These are phyloP conservation scores for Letharia columbiana DNA, from an alignment of 495 filamentous ascomycete genomes.

Conservation along the genomic window DNA sequence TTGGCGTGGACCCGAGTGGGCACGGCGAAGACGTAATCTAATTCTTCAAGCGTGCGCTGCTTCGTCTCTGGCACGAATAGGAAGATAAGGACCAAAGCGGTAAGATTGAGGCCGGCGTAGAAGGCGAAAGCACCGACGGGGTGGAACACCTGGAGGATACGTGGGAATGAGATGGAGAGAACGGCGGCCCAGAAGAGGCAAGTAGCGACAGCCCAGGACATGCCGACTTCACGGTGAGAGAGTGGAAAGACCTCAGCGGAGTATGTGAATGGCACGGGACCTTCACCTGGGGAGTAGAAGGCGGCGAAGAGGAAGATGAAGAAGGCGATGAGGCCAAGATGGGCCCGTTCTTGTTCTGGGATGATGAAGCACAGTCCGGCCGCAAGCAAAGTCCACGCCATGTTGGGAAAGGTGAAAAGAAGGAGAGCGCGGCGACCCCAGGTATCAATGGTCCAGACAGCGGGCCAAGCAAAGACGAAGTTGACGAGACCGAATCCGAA, in stretches of 20 bases:
- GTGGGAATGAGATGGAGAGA: conserved; percentile 61
- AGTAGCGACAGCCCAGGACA: conserved; percentile 67
- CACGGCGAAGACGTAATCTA: conserved; percentile 77
- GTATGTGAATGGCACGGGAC: conserved; percentile 64
- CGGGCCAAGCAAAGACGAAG: conserved; percentile 49
- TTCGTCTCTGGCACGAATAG: conserved; percentile 73
- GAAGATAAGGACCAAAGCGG: conserved; percentile 62
- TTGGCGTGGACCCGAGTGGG: conserved; percentile 52
- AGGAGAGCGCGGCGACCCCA: conserved; percentile 42
- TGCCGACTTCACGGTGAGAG: conserved; percentile 65
- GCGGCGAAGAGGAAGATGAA: conserved; percentile 61
- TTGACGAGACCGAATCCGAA: conserved; percentile 51
- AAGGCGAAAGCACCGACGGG: conserved; percentile 49
- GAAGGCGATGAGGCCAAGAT: conserved; percentile 48
- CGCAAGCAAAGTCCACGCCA: conserved; percentile 43
- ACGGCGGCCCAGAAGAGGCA: conserved; percentile 67
- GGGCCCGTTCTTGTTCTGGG: conserved; percentile 32
- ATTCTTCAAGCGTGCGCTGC: conserved; percentile 70
- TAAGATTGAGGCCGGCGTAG: conserved; percentile 60
- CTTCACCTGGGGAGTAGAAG: conserved; percentile 64
- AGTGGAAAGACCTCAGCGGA: conserved; percentile 77
- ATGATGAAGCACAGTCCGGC: conserved; percentile 41
- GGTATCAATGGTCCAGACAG: conserved; percentile 44
- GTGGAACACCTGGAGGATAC: conserved; percentile 50
- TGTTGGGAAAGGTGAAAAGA: conserved; percentile 44